Percentiles rank a stretch among this genome's conserved stretches.
These are phyloP conservation scores for Amylostereum areolatum DNA, from an alignment of 1,284 basidiomycete species.

Conservation along the genomic window DNA sequence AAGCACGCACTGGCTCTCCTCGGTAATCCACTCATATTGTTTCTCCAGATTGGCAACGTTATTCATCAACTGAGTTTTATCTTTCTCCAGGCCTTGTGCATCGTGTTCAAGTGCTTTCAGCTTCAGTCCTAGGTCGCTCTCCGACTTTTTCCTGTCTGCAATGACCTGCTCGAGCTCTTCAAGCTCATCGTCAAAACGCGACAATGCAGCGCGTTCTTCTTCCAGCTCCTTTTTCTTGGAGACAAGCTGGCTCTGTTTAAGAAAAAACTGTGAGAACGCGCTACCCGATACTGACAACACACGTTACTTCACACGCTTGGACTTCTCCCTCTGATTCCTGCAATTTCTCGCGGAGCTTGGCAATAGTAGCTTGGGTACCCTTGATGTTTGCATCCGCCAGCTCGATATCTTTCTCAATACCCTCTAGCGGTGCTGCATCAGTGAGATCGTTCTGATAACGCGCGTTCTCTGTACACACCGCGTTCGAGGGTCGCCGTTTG, in stretches of 20 bases:
- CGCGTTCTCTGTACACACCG: too few relatives aligned
- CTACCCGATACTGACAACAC: too few relatives aligned
- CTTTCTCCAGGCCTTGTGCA: constrained; percentile 44
- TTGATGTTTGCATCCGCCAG: constrained; percentile 51
- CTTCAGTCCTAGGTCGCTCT: constrained; percentile 67
- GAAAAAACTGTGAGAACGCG: too few relatives aligned
- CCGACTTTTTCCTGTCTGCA: constrained; percentile 75
- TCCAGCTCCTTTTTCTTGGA: constrained; percentile 73
- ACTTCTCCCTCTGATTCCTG: constrained; percentile 50
- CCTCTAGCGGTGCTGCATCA: too few relatives aligned
- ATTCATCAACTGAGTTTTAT: constrained; percentile 41
- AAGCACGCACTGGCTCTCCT: constrained; percentile 73
- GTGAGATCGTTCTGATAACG: too few relatives aligned
- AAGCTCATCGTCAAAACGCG: constrained; percentile 85
- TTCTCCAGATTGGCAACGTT: constrained; percentile 65
- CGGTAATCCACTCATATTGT: constrained; percentile 82
- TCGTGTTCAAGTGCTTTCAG: constrained; percentile 59
- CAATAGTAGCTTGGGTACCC: constrained; percentile 55
- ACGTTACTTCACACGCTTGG: too few relatives aligned
- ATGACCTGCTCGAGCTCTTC: constrained; percentile 77
- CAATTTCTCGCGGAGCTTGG: constrained; percentile 61
- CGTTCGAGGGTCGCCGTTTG: constrained; percentile 86
- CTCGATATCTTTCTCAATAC: constrained; percentile 78
- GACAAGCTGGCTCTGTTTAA: too few relatives aligned
- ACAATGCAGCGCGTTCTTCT: constrained; percentile 81